Evolutionary conservation across 2,329 filamentous ascomycete species (phyloP).

Genomic region (Cladosporium sp.): DNA sequence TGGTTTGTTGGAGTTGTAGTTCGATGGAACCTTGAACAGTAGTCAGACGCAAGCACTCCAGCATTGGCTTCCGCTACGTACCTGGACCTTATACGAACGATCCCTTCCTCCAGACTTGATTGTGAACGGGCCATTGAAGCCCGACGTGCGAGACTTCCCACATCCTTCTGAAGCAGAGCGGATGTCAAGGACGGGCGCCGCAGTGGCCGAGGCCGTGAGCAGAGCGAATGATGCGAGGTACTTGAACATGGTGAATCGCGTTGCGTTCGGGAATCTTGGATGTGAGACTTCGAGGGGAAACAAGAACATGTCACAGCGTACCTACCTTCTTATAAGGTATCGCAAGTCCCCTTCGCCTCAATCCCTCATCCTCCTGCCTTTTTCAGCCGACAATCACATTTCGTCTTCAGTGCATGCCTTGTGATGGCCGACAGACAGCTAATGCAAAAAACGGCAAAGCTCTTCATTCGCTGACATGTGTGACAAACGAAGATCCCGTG

Average conservation of each 20-base stretch:
- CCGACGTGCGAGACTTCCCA: background rate
- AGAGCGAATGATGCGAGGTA: background rate
- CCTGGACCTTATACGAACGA: slow-evolving; percentile 2
- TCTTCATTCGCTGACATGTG: background rate
- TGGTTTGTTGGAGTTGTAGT: slow-evolving; percentile 9
- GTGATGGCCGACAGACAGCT: background rate
- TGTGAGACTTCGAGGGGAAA: too few relatives aligned
- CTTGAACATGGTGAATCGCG: background rate
- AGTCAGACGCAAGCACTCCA: background rate
- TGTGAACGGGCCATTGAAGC: background rate
- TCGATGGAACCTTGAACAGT: background rate
- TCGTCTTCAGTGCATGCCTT: too few relatives aligned
- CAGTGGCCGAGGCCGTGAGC: background rate
- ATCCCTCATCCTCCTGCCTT: too few relatives aligned
- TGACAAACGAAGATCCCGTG: background rate
- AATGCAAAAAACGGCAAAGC: background rate
- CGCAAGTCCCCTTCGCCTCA: too few relatives aligned
- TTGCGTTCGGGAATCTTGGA: too few relatives aligned
- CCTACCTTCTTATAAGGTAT: too few relatives aligned
- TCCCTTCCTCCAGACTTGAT: background rate
- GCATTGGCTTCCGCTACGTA: background rate
- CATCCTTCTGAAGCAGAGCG: slow-evolving; percentile 1
- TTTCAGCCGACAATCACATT: too few relatives aligned
- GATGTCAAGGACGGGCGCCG: background rate
- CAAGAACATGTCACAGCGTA: too few relatives aligned